Conservation (phyloP, 73 alveolate genomes). For the Stentor coeruleus region DNA sequence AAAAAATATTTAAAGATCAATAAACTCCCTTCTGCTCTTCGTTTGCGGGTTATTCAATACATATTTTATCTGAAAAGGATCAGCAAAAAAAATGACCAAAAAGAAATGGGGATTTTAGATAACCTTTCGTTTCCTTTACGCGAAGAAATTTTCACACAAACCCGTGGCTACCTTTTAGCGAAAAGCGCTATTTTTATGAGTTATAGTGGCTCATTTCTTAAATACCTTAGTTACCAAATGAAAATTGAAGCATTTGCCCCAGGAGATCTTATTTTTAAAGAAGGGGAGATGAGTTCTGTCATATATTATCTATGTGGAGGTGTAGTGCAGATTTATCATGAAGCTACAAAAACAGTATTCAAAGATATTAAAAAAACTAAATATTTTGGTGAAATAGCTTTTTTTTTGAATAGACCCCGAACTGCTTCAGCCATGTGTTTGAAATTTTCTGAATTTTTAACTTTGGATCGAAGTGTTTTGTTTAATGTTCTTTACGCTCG, state of each 20-base stretch:
- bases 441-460: conserved; percentile 6
- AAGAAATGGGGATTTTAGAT: conserved; percentile 66
- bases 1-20: conserved; percentile 57
- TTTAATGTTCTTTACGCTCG: background rate
- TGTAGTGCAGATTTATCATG: background rate
- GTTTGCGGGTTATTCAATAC: conserved; percentile 60
- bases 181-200: conserved; percentile 51
- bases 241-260: conserved; percentile 8
- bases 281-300: background rate
- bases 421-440: conserved; percentile 29
- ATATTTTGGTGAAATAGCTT: conserved; percentile 23
- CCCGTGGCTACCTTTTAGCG: conserved; percentile 60
- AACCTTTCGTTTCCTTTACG: conserved; percentile 54
- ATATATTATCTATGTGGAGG: conserved; percentile 14
- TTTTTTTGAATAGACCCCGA: conserved; percentile 5
- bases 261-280: conserved; percentile 16
- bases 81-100: conserved; percentile 60
- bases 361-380: background rate
- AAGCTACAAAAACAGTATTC: background rate
- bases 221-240: conserved; percentile 29
- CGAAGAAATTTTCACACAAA: conserved; percentile 47
- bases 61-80: conserved; percentile 60
- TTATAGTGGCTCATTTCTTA: conserved; percentile 38
- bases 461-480: background rate
- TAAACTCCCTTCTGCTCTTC: conserved; percentile 56